Percentiles rank a stretch among this genome's conserved stretches.
Conservation (phyloP, 2,329 filamentous ascomycete genomes). For the Neopestalotiopsis clavispora region DNA sequence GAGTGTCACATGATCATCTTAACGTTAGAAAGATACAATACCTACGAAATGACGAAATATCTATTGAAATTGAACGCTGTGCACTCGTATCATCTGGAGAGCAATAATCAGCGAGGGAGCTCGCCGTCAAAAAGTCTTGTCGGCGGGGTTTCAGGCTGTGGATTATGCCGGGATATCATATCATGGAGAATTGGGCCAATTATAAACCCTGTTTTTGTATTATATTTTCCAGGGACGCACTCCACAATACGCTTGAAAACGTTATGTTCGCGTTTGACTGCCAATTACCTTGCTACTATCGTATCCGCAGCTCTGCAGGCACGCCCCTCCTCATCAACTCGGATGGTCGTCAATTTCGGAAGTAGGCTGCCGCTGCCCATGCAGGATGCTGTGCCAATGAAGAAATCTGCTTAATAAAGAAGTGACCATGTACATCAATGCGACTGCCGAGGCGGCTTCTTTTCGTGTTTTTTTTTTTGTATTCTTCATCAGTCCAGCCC, state of each 20-base stretch:
- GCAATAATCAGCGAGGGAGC: background rate
- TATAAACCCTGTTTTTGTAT: background rate
- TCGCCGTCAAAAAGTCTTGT: background rate
- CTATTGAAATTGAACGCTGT: too few relatives aligned
- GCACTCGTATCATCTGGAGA: background rate
- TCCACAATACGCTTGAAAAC: background rate
- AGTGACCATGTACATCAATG: background rate
- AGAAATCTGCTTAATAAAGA: background rate
- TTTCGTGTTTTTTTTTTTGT: background rate
- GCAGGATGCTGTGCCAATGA: background rate
- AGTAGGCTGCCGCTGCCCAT: background rate
- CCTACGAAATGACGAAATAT: too few relatives aligned
- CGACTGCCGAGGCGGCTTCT: background rate
- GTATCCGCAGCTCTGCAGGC: background rate
- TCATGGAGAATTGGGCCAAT: background rate
- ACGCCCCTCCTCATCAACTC: background rate
- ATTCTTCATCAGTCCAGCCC: background rate
- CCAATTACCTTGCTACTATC: background rate
- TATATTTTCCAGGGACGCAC: background rate
- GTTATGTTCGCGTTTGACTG: background rate
- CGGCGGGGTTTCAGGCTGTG: background rate
- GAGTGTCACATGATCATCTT: too few relatives aligned
- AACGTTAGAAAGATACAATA: too few relatives aligned
- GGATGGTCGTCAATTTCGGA: background rate
- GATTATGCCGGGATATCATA: background rate